phyloP scores from a whole-genome alignment of 202 grass and related monocot species.

The Brachypodium distachyon region DNA sequence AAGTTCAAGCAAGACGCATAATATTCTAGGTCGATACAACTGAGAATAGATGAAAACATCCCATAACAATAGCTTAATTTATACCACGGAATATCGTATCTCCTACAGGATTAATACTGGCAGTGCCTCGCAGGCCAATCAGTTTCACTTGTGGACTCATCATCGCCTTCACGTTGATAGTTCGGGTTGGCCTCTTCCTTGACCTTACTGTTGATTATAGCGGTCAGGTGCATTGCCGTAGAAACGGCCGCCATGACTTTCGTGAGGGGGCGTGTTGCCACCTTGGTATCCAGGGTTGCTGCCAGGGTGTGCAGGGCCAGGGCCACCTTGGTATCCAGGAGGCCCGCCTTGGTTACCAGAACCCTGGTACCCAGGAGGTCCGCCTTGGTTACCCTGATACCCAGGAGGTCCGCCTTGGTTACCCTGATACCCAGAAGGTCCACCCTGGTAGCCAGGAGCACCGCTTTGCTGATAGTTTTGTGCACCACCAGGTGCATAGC shows the following conservation, averaged over 20 bases:
- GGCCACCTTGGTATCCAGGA: neutral
- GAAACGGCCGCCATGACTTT: slow-evolving; percentile 1
- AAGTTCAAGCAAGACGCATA: neutral
- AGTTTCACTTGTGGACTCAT: neutral
- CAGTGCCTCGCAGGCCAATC: slow-evolving; percentile 5
- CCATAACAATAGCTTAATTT: slow-evolving; percentile 5
- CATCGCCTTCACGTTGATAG: slow-evolving; percentile 15
- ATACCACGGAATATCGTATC: neutral
- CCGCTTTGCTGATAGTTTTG: slow-evolving; percentile 22
- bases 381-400: slow-evolving; percentile 40
- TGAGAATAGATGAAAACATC: neutral
- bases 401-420: slow-evolving; percentile 25
- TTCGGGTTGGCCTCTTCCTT: slow-evolving; percentile 7
- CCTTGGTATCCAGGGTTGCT: slow-evolving; percentile 36
- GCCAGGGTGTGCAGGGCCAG: slow-evolving; percentile 13
- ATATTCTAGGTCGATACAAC: neutral
- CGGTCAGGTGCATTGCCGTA: neutral
- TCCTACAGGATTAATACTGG: neutral
- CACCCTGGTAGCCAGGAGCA: slow-evolving; percentile 31
- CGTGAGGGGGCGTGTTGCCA: neutral
- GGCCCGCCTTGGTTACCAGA: slow-evolving; percentile 34
- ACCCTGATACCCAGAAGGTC: slow-evolving; percentile 18
- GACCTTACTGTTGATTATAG: slow-evolving; percentile 8
- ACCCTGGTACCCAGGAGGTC: neutral
- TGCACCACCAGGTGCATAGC: slow-evolving; percentile 5